phyloP scores from a whole-genome alignment of 2,329 filamentous ascomycete genomes.

The Pestalotiopsis sp. region DNA sequence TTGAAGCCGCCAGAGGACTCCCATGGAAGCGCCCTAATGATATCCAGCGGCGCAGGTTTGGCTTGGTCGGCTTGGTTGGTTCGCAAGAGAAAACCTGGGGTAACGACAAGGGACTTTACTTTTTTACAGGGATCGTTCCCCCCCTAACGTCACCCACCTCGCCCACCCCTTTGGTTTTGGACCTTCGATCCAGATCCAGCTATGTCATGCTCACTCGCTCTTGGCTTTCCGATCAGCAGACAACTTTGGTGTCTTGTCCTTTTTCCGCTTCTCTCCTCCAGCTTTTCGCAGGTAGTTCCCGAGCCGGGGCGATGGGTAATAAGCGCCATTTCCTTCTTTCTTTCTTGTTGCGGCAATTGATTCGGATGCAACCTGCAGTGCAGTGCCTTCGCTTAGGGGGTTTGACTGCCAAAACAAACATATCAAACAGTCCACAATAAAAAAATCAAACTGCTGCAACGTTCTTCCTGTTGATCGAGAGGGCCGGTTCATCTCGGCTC shows the following conservation, averaged over 20 bases:
- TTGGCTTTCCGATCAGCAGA: neutral
- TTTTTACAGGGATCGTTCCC: neutral
- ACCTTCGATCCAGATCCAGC: neutral
- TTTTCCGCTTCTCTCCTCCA: neutral
- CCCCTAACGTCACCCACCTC: neutral
- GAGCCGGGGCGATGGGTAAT: neutral
- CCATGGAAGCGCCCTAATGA: neutral
- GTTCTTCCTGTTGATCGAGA: neutral
- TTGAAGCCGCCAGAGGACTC: neutral
- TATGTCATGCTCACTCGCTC: slow-evolving; percentile 4
- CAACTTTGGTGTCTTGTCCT: neutral
- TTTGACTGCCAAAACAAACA: neutral
- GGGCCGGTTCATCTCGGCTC: neutral
- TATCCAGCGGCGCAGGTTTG: neutral
- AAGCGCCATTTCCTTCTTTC: neutral
- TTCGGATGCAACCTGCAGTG: neutral
- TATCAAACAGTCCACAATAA: neutral
- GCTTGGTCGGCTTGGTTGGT: neutral
- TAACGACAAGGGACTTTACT: neutral
- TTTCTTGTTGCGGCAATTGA: neutral
- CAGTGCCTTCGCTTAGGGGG: neutral
- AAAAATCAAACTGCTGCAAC: neutral
- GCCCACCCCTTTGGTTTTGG: neutral
- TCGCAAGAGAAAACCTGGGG: neutral
- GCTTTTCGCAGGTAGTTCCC: neutral